Base-by-base conservation (phyloP, 1,284 basidiomycete species). In the Cutaneotrichosporon cutaneum region DNA sequence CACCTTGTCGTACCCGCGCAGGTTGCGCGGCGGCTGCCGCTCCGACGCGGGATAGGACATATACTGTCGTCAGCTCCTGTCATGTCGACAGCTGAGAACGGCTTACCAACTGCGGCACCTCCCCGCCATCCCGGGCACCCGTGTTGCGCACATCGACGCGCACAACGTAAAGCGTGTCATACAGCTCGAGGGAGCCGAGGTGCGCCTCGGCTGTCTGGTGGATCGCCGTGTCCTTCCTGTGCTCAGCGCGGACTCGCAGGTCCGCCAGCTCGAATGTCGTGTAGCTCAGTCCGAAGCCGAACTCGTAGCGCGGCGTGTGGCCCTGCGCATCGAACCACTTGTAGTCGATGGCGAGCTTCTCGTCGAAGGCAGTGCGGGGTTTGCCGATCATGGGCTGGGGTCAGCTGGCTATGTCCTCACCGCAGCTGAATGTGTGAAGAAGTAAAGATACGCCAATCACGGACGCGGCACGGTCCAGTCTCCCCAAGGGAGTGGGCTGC, bases 261-360 rank as follows among this genome's bases (percentile, higher is more conserved):
- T 67, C 68, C 9, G 70, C 64, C 58, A 81, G 72, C 44, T 71
- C 70, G 66, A 82, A 82, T 2, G 70, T 72, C 7, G 82, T 75
- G 69, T 83, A 83, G 47, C 73, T 75, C 26, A 81, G 67, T n/a
- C 82, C 82, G 62, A 73, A 79, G 21, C 82, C 82, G 62, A 83
- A 83, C 55, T 79, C 78, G 68, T 69, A 83, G 1, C 80, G 72
- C 22, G 82, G 82, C 13, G 67, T 66, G 62, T 80, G 79, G 63
- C 72, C 66, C 50, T 80, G 69, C 47, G 69, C 64, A 63, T 82
- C 81, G 64, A 82, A 82, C 75, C 77, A 80, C 63, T 76, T 78
- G 72, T 82, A 82, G 62, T 78, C 78, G 69, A 83, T 76, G 26
- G 78, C 72, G 42, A 80, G 62, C 27, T 80, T 78, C 64, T 83